Evolutionary conservation across 805 yeast genomes (phyloP).

Genomic region (Wickerhamiella azymoides): DNA sequence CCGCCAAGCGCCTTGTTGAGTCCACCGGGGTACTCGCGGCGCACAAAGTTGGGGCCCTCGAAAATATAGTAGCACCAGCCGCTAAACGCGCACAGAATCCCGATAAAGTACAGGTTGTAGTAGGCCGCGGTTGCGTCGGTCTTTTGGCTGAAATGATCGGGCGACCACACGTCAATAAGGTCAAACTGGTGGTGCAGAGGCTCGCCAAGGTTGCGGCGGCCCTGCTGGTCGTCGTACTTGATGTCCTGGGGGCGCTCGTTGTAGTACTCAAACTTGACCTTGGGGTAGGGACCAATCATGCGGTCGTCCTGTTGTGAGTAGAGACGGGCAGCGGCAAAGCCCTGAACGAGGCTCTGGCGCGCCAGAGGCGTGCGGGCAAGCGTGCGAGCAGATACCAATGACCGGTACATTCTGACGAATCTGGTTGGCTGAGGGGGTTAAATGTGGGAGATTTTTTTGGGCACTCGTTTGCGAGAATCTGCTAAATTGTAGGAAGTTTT

Average conservation of each 20-base stretch:
- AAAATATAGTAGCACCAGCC: constrained; percentile 29
- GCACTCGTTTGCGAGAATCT: no score
- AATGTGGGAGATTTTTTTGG: no score
- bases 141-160: constrained; percentile 53
- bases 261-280: constrained; percentile 42
- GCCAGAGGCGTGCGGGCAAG: not conserved
- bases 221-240: constrained; percentile 67
- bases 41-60: constrained; percentile 54
- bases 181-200: constrained; percentile 63
- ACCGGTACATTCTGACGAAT: not conserved
- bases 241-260: constrained; percentile 57
- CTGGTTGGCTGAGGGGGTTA: not conserved
- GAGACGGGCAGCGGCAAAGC: no score
- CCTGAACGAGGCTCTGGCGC: no score
- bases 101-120: constrained; percentile 44
- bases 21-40: constrained; percentile 58
- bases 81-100: constrained; percentile 23
- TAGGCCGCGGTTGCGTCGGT: constrained; percentile 46
- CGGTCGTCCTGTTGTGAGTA: constrained; percentile 16
- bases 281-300: constrained; percentile 34
- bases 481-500: no score
- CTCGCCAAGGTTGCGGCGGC: constrained; percentile 64
- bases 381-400: not conserved
- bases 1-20: constrained; percentile 62
- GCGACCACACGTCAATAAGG: constrained; percentile 72